Evolutionary conservation across 2,329 filamentous ascomycete genomes (phyloP).

Genomic region (Sphaerulina vaccinii): DNA sequence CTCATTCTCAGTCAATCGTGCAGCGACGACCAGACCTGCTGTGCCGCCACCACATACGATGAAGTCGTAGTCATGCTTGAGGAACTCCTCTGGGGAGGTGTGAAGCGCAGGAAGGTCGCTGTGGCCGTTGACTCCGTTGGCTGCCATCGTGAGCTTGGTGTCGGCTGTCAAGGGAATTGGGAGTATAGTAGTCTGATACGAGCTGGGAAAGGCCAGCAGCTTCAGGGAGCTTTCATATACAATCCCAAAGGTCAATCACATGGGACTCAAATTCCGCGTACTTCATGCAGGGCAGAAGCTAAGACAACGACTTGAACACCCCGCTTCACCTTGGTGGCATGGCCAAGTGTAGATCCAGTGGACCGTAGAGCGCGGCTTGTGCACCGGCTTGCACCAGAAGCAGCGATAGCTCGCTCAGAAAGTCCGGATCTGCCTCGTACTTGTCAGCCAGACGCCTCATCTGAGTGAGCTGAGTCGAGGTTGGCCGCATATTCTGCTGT

Average conservation of each 20-base stretch:
- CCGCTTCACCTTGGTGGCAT: constrained; percentile 10
- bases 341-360: not conserved
- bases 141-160: constrained; percentile 20
- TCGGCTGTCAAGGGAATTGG: not conserved
- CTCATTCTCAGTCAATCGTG: constrained; percentile 34
- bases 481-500: not conserved
- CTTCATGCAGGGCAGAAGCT: constrained; percentile 8
- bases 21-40: constrained; percentile 35
- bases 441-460: not conserved
- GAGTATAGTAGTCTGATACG: not conserved
- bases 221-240: constrained; percentile 3
- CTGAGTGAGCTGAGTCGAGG: not conserved
- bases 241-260: constrained; percentile 3
- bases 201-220: not conserved
- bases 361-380: not conserved
- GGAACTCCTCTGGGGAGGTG: constrained; percentile 28
- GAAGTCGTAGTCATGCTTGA: constrained; percentile 33
- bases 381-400: constrained; percentile 4
- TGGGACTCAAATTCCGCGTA: constrained; percentile 8
- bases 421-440: not conserved
- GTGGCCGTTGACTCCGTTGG: constrained; percentile 24
- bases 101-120: constrained; percentile 29
- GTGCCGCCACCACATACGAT: constrained; percentile 36
- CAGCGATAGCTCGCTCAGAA: not conserved
- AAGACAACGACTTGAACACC: constrained; percentile 1